These are phyloP conservation scores for Fusarium subglutinans DNA, from an alignment of 2,329 filamentous ascomycete species.

Conservation along the genomic window DNA sequence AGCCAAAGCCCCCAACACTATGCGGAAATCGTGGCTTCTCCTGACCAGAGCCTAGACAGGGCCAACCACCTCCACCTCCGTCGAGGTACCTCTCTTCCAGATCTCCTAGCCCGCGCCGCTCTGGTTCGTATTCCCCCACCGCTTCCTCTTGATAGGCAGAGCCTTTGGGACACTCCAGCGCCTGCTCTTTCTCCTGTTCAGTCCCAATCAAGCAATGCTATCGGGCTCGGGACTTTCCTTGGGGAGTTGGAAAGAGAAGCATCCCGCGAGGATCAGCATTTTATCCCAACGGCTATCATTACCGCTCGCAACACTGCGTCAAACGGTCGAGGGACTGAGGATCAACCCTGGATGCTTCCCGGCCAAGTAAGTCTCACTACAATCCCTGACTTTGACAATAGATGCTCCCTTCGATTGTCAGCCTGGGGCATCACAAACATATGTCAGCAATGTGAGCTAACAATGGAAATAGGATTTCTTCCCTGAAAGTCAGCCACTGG, in stretches of 20 bases:
- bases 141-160: not conserved
- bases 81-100: not conserved
- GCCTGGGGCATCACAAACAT: no score
- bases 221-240: not conserved
- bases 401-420: not conserved
- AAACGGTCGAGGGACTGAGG: not conserved
- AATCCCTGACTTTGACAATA: not conserved
- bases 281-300: not conserved
- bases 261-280: not conserved
- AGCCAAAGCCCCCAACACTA: not conserved
- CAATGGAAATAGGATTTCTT: not conserved
- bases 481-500: not conserved
- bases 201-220: not conserved
- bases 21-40: not conserved
- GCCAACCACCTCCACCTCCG: not conserved
- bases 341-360: not conserved
- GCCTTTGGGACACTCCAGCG: not conserved
- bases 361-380: conserved; percentile 7
- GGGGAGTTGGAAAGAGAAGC: not conserved
- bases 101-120: not conserved
- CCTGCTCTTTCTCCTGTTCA: not conserved
- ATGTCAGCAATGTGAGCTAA: not conserved
- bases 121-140: not conserved
- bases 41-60: not conserved
- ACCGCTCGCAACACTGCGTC: not conserved